Percentiles rank a stretch among this genome's conserved stretches.
Conservation (phyloP, 371 early-diverging fungal species). For the Syncephalis fuscata region DNA sequence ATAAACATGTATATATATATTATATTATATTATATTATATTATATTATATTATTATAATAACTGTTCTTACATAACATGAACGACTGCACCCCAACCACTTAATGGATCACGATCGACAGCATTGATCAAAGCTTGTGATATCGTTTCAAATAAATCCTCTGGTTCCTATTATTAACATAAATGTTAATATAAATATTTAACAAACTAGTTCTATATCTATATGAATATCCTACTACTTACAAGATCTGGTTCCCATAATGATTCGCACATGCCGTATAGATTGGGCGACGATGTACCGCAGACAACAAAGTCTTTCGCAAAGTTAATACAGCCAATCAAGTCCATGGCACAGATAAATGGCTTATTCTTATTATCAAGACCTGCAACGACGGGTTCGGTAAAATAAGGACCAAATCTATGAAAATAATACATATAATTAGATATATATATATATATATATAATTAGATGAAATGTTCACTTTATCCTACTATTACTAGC, state of each 20-base stretch:
- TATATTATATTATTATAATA: not conserved
- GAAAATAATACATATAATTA: too few relatives aligned
- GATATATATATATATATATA: too few relatives aligned
- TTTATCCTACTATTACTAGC: not conserved
- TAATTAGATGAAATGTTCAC: not conserved
- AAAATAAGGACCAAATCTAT: slow-evolving; percentile 94
- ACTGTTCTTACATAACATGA: slow-evolving; percentile 63
- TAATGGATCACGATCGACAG: slow-evolving; percentile 95
- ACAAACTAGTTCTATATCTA: not conserved
- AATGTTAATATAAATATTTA: slow-evolving; percentile 1
- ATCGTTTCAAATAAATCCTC: slow-evolving; percentile 97
- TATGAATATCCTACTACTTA: slow-evolving; percentile 11
- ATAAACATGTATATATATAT: not conserved
- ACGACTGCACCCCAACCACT: slow-evolving; percentile 99
- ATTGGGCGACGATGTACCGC: slow-evolving; percentile 83
- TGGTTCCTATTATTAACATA: slow-evolving; percentile 39
- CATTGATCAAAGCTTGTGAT: slow-evolving; percentile 92
- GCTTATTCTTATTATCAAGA: slow-evolving; percentile 74
- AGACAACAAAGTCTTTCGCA: slow-evolving; percentile 92
- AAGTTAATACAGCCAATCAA: slow-evolving; percentile 93
- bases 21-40: not conserved
- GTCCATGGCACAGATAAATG: slow-evolving; percentile 95
- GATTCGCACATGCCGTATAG: slow-evolving; percentile 98
- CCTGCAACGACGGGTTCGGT: slow-evolving; percentile 95
- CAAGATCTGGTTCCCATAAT: slow-evolving; percentile 93